Evolutionary conservation across 306 rosid genomes (phyloP), one percentile per base, ranked within the genome.

Genomic region (Begonia fuchsioides): DNA sequence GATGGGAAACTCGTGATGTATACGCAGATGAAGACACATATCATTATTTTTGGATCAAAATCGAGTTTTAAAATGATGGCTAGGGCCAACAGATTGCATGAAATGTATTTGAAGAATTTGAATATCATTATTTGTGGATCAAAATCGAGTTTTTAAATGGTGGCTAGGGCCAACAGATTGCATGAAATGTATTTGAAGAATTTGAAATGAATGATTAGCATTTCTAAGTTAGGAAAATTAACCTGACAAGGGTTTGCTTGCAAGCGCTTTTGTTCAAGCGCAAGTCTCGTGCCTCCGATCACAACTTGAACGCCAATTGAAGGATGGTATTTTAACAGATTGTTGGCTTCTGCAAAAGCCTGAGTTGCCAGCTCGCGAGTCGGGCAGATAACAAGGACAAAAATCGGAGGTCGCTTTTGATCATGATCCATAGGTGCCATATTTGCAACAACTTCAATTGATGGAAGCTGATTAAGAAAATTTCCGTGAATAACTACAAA

Each of bases 171-270:
- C n/a, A n/a, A n/a, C n/a, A n/a, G 32, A 26, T 7, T 26, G 32
- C 32, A 26, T 26, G 5, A 26, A 26, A 26, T 26, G 32, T 26
- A 3, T 26, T 26, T 26, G 9, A 57, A 38, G 20, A 47, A 45
- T 39, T 58, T 12, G 10, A 49, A 41, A 39, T 32, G 10, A 43
- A 10, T 49, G 26, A 39, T 44, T 13, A 18, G 40, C 43, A 52
- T 58, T 52, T 47, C 52, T 20, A 63, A 49, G 39, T 18, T 14
- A 39, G 7, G 13, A 49, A 60, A 70, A 44, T 47, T 66, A 18
- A 77, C 98, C 81, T 90, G 98, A 63, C 98, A 90, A 50, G 95
- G 87, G 60, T 90, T 82, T 54, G 85, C 76, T 77, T 77, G 87
- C 84, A 90, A 70, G 39, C 85, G 83, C 49, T 79, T 90, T 79